Evolutionary conservation across 257 asterid genomes (phyloP).

Genomic region (Linderniella brevidens): DNA sequence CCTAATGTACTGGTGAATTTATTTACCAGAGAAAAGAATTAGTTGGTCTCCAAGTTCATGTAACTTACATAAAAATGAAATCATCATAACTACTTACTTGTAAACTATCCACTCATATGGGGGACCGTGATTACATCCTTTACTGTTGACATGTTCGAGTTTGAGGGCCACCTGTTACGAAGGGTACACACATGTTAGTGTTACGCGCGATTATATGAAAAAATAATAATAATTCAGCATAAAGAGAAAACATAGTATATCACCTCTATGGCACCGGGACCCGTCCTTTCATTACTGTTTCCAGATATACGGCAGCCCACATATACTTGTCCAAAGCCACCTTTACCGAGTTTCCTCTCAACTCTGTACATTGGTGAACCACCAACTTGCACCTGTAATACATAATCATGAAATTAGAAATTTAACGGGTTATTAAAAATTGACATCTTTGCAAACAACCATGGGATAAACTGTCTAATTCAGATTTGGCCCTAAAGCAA

Average conservation of each 20-base stretch:
- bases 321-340: conserved; percentile 90
- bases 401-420: too few relatives aligned
- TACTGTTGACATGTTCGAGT: conserved; percentile 69
- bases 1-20: conserved; percentile 39
- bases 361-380: conserved; percentile 51
- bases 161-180: conserved; percentile 62
- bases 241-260: conserved; percentile 1
- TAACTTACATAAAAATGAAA: not conserved
- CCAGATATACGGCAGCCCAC: conserved; percentile 65
- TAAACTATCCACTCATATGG: conserved; percentile 87
- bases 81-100: conserved; percentile 30
- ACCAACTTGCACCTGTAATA: conserved; percentile 68
- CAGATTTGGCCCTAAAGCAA: too few relatives aligned
- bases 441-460: too few relatives aligned
- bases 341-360: conserved; percentile 75
- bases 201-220: not conserved
- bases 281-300: conserved; percentile 31
- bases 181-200: not conserved
- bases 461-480: too few relatives aligned
- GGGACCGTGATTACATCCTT: conserved; percentile 72
- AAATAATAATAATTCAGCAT: not conserved
- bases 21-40: conserved; percentile 1
- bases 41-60: not conserved
- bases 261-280: conserved; percentile 56
- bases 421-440: too few relatives aligned